Percentiles rank a stretch among this genome's conserved stretches.
Evolutionary conservation across 2,329 filamentous ascomycete genomes (phyloP).

Genomic region (Cadophora malorum): DNA sequence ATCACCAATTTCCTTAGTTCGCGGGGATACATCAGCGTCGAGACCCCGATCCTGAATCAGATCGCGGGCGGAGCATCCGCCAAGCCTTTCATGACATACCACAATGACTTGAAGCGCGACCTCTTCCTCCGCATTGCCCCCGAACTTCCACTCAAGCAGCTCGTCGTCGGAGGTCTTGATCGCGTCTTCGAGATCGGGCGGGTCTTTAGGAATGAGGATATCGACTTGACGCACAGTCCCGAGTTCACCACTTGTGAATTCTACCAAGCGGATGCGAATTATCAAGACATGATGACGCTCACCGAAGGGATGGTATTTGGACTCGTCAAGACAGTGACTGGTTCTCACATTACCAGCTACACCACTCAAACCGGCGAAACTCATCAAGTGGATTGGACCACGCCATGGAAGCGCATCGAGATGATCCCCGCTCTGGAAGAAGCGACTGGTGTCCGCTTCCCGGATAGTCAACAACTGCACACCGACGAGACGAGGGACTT

Average conservation of each 20-base stretch:
- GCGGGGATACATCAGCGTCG: slow-evolving; percentile 88
- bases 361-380: slow-evolving; percentile 84
- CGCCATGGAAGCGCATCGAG: slow-evolving; percentile 89
- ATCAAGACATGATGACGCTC: slow-evolving; percentile 87
- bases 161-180: slow-evolving; percentile 91
- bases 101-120: slow-evolving; percentile 95
- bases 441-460: slow-evolving; percentile 91
- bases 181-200: slow-evolving; percentile 95
- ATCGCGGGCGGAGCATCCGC: slow-evolving; percentile 96
- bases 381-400: slow-evolving; percentile 89
- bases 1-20: slow-evolving; percentile 88
- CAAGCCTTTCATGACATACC: slow-evolving; percentile 91
- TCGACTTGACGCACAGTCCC: slow-evolving; percentile 94
- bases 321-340: slow-evolving; percentile 87
- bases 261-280: slow-evolving; percentile 91
- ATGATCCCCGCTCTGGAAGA: slow-evolving; percentile 96
- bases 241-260: slow-evolving; percentile 99
- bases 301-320: slow-evolving; percentile 89
- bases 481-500: slow-evolving; percentile 87
- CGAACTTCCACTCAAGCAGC: slow-evolving; percentile 95
- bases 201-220: slow-evolving; percentile 93
- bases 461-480: slow-evolving; percentile 77
- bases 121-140: slow-evolving; percentile 95
- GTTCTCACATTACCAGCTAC: slow-evolving; percentile 84
- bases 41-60: slow-evolving; percentile 97